Percentiles rank a stretch among this genome's conserved stretches.
Evolutionary conservation across 2,329 filamentous ascomycete genomes (phyloP).

Genomic region (Trichoderma polysporum): DNA sequence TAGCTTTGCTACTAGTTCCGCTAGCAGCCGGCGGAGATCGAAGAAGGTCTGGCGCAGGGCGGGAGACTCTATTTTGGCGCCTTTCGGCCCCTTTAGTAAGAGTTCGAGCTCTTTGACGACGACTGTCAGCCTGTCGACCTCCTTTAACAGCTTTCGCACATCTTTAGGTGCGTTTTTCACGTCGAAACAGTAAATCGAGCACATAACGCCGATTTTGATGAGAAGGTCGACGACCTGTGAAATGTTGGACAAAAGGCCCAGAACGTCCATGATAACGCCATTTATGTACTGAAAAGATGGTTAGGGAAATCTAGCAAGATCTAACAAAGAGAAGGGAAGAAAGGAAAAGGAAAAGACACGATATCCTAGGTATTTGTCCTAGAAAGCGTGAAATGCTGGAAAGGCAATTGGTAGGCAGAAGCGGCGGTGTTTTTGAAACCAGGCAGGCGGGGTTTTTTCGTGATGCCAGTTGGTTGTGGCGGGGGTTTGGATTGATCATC

Average conservation of each 20-base stretch:
- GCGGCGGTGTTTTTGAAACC: background rate
- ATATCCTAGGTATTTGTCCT: background rate
- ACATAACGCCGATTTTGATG: slow-evolving; percentile 20
- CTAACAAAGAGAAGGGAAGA: background rate
- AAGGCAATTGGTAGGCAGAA: background rate
- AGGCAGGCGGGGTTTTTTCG: background rate
- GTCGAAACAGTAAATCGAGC: slow-evolving; percentile 20
- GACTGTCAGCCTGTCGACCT: slow-evolving; percentile 14
- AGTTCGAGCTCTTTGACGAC: slow-evolving; percentile 19
- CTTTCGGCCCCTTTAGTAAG: slow-evolving; percentile 10
- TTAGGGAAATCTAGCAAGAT: background rate
- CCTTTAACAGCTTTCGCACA: slow-evolving; percentile 17
- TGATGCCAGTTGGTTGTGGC: background rate
- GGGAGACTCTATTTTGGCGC: slow-evolving; percentile 10
- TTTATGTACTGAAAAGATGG: background rate
- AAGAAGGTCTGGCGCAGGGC: slow-evolving; percentile 3
- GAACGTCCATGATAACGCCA: slow-evolving; percentile 14
- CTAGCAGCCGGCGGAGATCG: background rate
- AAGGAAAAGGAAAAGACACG: background rate
- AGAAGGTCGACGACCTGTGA: slow-evolving; percentile 21
- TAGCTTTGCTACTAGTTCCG: slow-evolving; percentile 13
- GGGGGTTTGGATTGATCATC: background rate
- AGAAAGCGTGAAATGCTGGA: background rate
- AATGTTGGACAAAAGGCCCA: slow-evolving; percentile 20
- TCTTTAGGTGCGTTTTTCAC: slow-evolving; percentile 18